Base-by-base conservation (phyloP, 805 yeast genomes). In the Nakazawaea wyomingensis region DNA sequence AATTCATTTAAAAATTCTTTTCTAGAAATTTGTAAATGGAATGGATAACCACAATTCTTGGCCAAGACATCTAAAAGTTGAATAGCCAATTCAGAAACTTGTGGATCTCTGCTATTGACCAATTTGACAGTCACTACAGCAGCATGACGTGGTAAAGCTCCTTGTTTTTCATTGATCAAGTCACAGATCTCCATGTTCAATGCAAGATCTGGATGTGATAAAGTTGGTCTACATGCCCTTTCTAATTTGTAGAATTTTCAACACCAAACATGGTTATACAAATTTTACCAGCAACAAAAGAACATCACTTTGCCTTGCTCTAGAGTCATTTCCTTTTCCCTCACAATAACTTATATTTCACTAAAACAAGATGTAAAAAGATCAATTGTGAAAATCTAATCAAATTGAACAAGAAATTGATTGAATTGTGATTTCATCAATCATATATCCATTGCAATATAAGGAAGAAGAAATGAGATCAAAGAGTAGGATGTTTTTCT, bases 21-120 rank as follows among this genome's bases (percentile, higher is more conserved):
- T 47, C 98, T 76, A 3, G 96, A 85, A 41, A 93, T 87, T 65
- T 93, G 99, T 37, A 93, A 71, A 52, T 93, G 99, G 65, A 93
- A 79, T 6, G 99, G 97, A 61, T 91, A 93, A 4, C 98, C 99
- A 67, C 99, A 93, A 68, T 93, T 93, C 66, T 93, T 93, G 41
- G 93, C 99, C 53, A 93, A 69, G 42, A 87, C 87, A 59, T 93
- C 99, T 48, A 93, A 73, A 39, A 77, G 56, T 53, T 61, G 58
- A 30, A 87, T 65, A 1, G 89, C 76, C 50, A 93, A 64, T 8
- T 97, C 96, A 56, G 90, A 78, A 27, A 89, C 84, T 55, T 86
- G 95, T 1, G 95, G 80, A 52, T 85, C 93, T 55, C 87, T 73
- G 51, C 83, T 82, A 64, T 88, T 85, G 58, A 91, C 77, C 48